These are phyloP conservation scores for Petunia secreta DNA, from an alignment of 257 asterid genomes.

Conservation along the genomic window DNA sequence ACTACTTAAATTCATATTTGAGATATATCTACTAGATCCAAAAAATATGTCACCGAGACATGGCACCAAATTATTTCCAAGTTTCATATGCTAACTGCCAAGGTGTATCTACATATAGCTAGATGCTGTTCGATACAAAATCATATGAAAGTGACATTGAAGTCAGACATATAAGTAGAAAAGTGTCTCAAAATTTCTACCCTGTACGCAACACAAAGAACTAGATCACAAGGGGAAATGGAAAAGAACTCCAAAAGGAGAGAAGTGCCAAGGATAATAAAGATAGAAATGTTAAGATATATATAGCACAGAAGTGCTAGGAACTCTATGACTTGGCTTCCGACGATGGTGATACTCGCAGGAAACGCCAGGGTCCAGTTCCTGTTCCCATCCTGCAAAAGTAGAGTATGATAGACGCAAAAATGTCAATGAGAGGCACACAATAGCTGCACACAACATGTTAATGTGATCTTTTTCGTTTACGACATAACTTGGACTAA, in stretches of 20 bases:
- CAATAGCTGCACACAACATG: no score
- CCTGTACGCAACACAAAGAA: not conserved
- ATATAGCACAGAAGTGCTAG: not conserved
- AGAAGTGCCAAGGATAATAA: not conserved
- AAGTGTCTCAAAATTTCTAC: not conserved
- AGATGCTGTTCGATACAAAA: no score
- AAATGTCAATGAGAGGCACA: not conserved
- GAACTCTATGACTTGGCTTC: constrained; percentile 23
- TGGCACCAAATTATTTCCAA: no score
- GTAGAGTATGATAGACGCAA: not conserved
- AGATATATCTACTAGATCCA: no score
- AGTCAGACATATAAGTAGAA: not conserved
- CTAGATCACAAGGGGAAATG: not conserved
- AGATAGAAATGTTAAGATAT: constrained; percentile 2
- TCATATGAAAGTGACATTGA: no score
- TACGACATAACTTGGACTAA: no score
- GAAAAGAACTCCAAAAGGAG: not conserved
- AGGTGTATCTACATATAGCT: no score
- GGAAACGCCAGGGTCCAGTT: constrained; percentile 90
- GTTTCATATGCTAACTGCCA: no score
- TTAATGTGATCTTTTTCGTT: no score
- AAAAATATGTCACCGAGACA: no score
- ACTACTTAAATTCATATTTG: no score
- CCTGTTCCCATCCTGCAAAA: constrained; percentile 83
- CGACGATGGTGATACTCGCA: constrained; percentile 36